Evolutionary conservation across 371 early-diverging fungal species (phyloP).

Genomic region (Gilbertella persicaria): DNA sequence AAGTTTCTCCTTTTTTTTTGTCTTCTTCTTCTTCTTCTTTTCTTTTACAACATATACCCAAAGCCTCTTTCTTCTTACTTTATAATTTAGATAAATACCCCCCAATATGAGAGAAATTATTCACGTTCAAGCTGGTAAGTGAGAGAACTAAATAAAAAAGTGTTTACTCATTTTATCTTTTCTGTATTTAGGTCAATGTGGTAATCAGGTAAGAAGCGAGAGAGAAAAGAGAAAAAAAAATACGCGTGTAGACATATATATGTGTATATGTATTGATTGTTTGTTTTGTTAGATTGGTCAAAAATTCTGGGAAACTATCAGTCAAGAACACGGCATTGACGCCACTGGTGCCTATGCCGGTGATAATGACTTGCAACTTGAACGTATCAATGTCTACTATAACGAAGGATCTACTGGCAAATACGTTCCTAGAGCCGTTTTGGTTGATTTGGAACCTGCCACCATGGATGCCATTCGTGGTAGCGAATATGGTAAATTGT

Average conservation of each 20-base stretch:
- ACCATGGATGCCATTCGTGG: constrained; percentile 95
- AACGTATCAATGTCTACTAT: constrained; percentile 97
- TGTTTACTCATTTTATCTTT: neutral
- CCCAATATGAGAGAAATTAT: constrained; percentile 97
- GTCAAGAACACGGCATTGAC: constrained; percentile 89
- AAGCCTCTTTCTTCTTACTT: neutral
- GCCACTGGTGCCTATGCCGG: constrained; percentile 75
- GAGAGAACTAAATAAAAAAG: constrained; percentile 1
- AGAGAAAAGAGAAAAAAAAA: neutral
- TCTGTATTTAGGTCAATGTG: constrained; percentile 68
- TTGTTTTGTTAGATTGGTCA: constrained; percentile 80
- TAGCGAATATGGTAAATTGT: constrained; percentile 68
- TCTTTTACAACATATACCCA: neutral
- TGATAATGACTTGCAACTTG: constrained; percentile 84
- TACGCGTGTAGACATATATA: constrained; percentile 4
- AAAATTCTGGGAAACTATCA: constrained; percentile 94
- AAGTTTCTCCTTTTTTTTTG: neutral
- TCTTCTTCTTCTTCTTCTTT: neutral
- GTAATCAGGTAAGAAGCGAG: constrained; percentile 68
- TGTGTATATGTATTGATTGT: too few species aligned
- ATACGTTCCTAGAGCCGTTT: constrained; percentile 93
- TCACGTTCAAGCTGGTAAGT: constrained; percentile 96
- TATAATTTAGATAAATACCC: neutral
- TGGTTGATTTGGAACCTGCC: constrained; percentile 98
- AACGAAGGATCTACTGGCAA: constrained; percentile 87